Conservation (phyloP, 2,329 filamentous ascomycete species). For the Diaporthe sp. region DNA sequence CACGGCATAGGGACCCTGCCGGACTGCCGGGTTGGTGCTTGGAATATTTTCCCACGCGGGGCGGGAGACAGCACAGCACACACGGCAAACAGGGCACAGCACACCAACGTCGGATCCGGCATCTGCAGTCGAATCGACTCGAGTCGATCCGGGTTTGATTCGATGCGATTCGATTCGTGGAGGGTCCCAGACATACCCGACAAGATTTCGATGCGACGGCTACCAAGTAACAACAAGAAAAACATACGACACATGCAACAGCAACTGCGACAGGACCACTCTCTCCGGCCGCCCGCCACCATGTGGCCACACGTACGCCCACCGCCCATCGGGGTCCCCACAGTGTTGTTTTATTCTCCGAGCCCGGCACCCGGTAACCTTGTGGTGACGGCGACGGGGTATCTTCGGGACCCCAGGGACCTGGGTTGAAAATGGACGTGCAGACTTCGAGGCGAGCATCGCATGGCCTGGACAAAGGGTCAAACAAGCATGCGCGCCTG, state of each 20-base stretch:
- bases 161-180: not conserved
- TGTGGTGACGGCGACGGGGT: not conserved
- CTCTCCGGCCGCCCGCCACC: not conserved
- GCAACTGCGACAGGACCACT: conserved; percentile 4
- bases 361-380: conserved; percentile 14
- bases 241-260: conserved; percentile 21
- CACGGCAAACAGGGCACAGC: not conserved
- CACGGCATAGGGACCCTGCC: not conserved
- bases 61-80: not conserved
- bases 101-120: not conserved
- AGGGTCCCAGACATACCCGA: not conserved
- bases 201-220: not conserved
- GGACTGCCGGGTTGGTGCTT: conserved; percentile 9
- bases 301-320: not conserved
- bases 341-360: conserved; percentile 2
- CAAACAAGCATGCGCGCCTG: not conserved
- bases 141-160: not conserved
- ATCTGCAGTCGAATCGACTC: not conserved
- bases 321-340: not conserved
- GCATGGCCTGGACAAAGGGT: not conserved
- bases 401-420: not conserved
- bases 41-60: not conserved
- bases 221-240: not conserved
- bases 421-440: not conserved
- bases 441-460: conserved; percentile 25